Base-by-base conservation (phyloP, 306 rosid species). In the Alnus rubra region DNA sequence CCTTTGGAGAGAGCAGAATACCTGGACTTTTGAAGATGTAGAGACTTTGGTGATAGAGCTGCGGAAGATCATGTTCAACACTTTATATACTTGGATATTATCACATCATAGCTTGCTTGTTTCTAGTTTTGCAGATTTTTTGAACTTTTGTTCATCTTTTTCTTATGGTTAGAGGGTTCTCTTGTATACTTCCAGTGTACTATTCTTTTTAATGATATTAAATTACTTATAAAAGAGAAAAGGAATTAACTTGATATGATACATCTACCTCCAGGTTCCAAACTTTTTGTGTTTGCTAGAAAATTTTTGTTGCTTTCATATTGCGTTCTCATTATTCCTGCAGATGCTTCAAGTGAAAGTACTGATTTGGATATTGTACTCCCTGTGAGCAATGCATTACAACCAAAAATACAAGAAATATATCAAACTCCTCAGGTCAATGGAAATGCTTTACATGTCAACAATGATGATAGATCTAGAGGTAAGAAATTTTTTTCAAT, bases 261-360 rank as follows among this genome's bases (percentile, higher is more conserved):
- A 42, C 52, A 49, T 58, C 53, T 5, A 28, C 35, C n/a, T 9
- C 78, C 16, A 44, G 39, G 58, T 62, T 70, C 52, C 53, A 52
- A 30, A 74, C 18, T 63, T 82, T 67, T 14, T 49, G 60, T 44
- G 39, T 47, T 10, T 59, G 39, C n/a, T 70, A 18, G 75, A 42
- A 39, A 65, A 65, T 39, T 39, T n/a, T 14, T 10, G 37, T 30
- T 37, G 48, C 71, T 59, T 84, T 49, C 44, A 70, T 69, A 63
- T 68, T 51, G 60, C 15, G 49, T 68, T 81, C 81, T 8, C 74
- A 42, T 60, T 59, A 54, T 67, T 74, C 81, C 65, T 78, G 82
- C 82, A 84, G 89, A 78, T 85, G 73, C 80, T 73, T 60, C 73
- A 44, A 77, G 44, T 71, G 63, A 6, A 39, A 79, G 51, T 30